Evolutionary conservation across 1,284 basidiomycete species (phyloP).

Genomic region (Heterobasidion annosum): DNA sequence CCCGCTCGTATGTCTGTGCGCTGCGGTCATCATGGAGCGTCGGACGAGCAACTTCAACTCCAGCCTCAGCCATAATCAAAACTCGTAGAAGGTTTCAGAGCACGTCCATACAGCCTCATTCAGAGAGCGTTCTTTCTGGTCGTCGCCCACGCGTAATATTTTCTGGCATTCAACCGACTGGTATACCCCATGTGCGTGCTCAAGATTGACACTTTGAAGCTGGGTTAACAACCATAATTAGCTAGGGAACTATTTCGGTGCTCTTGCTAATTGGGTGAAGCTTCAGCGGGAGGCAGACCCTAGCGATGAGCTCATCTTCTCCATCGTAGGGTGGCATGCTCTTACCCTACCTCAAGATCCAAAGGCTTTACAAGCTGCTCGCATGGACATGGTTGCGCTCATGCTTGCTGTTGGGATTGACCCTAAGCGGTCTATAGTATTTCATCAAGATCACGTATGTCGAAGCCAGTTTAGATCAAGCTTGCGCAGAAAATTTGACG

Average conservation of each 20-base stretch:
- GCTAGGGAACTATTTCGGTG: conserved; percentile 93
- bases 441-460: conserved; percentile 83
- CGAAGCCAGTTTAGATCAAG: conserved; percentile 2
- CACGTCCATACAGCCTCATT: not conserved
- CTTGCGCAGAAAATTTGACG: not conserved
- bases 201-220: not conserved
- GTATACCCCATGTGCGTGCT: conserved; percentile 69
- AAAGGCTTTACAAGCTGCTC: conserved; percentile 44
- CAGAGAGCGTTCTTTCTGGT: not conserved
- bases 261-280: conserved; percentile 81
- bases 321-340: conserved; percentile 89
- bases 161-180: conserved; percentile 81
- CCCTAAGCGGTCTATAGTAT: conserved; percentile 68
- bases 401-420: conserved; percentile 84
- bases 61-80: not conserved
- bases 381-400: conserved; percentile 76
- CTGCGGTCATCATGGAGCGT: not conserved
- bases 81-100: not conserved
- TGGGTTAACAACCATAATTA: conserved; percentile 22
- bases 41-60: not conserved
- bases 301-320: conserved; percentile 69
- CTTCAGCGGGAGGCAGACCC: conserved; percentile 56
- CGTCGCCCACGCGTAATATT: conserved; percentile 42
- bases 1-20: not conserved
- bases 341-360: conserved; percentile 88